Percentiles rank a stretch among this genome's conserved stretches.
phyloP scores from a whole-genome alignment of 371 early-diverging fungal species.

The Dentiscutata heterogama region DNA sequence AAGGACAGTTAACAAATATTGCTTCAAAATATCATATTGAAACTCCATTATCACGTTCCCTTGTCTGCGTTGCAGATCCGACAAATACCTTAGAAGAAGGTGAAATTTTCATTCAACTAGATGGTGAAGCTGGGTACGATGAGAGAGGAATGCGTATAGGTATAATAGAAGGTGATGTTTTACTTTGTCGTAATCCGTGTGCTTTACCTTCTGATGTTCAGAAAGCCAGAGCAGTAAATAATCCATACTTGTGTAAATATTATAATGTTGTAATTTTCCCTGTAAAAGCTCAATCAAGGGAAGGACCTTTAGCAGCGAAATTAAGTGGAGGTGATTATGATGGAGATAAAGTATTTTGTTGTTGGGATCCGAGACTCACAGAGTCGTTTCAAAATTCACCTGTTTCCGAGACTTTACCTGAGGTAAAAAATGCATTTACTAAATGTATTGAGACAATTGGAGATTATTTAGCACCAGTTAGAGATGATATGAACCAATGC shows the following conservation, averaged over 20 bases:
- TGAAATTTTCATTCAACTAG: conserved; percentile 58
- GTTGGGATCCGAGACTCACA: conserved; percentile 62
- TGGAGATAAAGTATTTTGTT: conserved; percentile 65
- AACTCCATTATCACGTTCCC: conserved; percentile 57
- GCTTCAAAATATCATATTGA: conserved; percentile 58
- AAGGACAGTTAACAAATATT: conserved; percentile 53
- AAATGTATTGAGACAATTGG: conserved; percentile 50
- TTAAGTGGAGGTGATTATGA: conserved; percentile 66
- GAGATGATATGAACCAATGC: conserved; percentile 37
- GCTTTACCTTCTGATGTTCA: conserved; percentile 58
- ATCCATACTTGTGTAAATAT: conserved; percentile 54
- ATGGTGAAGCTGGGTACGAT: conserved; percentile 50
- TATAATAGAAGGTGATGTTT: conserved; percentile 56
- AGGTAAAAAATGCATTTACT: conserved; percentile 52
- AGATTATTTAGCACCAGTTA: neutral
- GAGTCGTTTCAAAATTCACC: conserved; percentile 51
- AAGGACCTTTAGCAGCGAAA: conserved; percentile 58
- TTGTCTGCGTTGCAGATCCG: conserved; percentile 63
- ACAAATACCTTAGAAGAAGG: conserved; percentile 54
- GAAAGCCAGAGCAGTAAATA: conserved; percentile 59
- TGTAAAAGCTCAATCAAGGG: conserved; percentile 41
- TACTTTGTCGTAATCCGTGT: conserved; percentile 62
- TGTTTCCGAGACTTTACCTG: conserved; percentile 42
- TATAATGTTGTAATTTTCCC: conserved; percentile 60
- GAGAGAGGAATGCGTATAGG: conserved; percentile 56